Evolutionary conservation across 2,329 filamentous ascomycete species (phyloP), one percentile per base, ranked within the genome.

Genomic region (Amesomyces nigricolor): DNA sequence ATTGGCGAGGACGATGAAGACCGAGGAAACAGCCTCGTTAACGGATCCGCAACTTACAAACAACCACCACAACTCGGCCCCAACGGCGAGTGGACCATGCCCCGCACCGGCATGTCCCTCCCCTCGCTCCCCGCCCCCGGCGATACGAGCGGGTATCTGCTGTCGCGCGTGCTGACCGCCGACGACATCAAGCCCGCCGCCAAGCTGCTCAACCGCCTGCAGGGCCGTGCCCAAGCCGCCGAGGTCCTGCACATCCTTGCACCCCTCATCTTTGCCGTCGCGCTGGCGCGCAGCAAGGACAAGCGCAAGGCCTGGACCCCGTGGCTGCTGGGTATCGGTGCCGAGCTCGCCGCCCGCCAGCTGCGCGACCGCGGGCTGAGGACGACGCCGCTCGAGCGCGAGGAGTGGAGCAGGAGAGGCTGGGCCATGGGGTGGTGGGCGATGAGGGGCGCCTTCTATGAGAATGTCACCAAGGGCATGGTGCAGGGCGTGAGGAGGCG

Each of bases 401-500:
- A 96, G 63, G 92, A 97, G 74, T 83, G 95, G 78, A 85, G 79
- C 67, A 91, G 89, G 72, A 80, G 94, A 60, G 91, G 88, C 39
- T 95, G 91, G 90, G 85, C 84, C 2, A 86, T 96, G 77, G 88
- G 85, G 17, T 97, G 94, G 92, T 99, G 94, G 94, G 74, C 81
- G 26, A 94, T 99, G 89, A 83, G 92, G 58, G 92, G 94, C n/a
- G 91, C 91, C 2, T 95, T 95, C 65, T 99, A 99, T 72, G 89
- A 97, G 72, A 89, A 91, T 65, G 79, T 96, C 58, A 95, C 90
- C 47, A 89, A 88, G 71, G 81, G 83, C 4, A 71, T 92, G 13
- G 85, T 92, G 7, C 76, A 77, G 30, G 87, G 85, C 65, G 79
- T 96, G 62, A 85, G 83, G 62, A 87, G 86, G 66, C 85, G 88